Base-by-base conservation (phyloP, 1,139 yeast genomes). In the Pichia sp. region DNA sequence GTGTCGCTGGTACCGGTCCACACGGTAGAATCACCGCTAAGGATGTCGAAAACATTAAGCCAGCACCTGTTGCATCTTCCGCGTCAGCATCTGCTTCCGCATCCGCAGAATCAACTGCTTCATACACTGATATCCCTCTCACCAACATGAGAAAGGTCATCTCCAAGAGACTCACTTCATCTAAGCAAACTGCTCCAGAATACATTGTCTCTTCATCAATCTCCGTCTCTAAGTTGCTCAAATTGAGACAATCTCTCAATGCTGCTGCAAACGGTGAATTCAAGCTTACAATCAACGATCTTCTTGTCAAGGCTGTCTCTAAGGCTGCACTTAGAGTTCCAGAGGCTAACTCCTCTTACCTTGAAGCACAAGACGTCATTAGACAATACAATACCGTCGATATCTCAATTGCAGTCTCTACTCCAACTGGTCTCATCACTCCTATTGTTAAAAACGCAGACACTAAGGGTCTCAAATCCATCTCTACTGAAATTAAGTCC, bases 361-460 rank as follows among this genome's bases (percentile, higher is more conserved):
- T 91, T 55, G 95, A 83, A 58, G 67, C 73, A 32, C 81, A 88
- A 67, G 87, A 88, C 48, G 80, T 91, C 52, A 84, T 93, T 55
- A 85, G 99, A 69, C 88, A 84, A 66, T 91, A 78, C 74, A 70
- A 73, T 57, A 81, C 78, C 54, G 97, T 88, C 43, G 99, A 91
- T 59, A 94, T 91, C 42, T 87, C 97, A 21, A 96, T 91, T 44
- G 99, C 99, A 30, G 99, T 91, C 47, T 94, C 98, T 45, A 91
- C 98, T 16, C 96, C 97, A 60, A 77, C 94, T 40, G 99, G 99
- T 40, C 74, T 91, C 53, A 81, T 93, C 62, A 91, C 99, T 34
- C 99, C 99, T 49, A 91, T 91, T 52, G 86, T 91, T 50, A 80
- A 76, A 63, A 72, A 80, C 56, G 96, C 94, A 33, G 85, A 91